Conservation (phyloP, 169 alveolate genomes). For the Eimeria necatrix region DNA sequence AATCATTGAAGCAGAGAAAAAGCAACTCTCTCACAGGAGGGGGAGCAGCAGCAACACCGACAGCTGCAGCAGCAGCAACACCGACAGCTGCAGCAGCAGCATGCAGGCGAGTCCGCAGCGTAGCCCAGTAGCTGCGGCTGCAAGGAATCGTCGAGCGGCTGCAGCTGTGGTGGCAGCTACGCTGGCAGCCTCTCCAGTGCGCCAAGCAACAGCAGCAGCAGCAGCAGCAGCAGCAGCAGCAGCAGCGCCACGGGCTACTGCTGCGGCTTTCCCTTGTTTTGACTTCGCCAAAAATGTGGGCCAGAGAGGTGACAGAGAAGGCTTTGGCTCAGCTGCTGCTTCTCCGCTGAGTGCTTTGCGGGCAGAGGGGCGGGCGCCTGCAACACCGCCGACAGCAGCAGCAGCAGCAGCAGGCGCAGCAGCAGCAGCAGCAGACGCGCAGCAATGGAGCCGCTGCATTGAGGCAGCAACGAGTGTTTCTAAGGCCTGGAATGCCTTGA, state of each 20-base stretch:
- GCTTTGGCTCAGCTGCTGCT: slow-evolving; percentile 1
- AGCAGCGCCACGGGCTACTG: background rate
- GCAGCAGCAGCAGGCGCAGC: slow-evolving; percentile 47
- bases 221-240: slow-evolving; percentile 16
- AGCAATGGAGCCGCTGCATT: slow-evolving; percentile 49
- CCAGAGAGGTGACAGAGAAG: background rate
- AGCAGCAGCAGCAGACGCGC: slow-evolving; percentile 36
- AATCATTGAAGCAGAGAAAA: background rate
- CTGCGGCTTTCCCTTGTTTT: slow-evolving; percentile 16
- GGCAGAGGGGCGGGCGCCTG: background rate
- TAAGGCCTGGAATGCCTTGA: slow-evolving; percentile 41
- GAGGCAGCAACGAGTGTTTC: slow-evolving; percentile 34
- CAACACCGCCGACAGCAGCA: background rate
- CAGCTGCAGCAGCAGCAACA: background rate
- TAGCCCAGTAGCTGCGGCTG: slow-evolving; percentile 48
- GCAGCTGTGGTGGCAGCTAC: slow-evolving; percentile 72
- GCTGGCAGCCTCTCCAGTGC: slow-evolving; percentile 62
- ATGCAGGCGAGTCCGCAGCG: slow-evolving; percentile 64
- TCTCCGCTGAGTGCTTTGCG: background rate
- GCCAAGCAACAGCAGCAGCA: slow-evolving; percentile 50
- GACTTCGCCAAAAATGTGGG: background rate
- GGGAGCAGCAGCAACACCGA: slow-evolving; percentile 9
- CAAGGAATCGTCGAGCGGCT: slow-evolving; percentile 67
- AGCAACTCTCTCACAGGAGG: background rate
- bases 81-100: slow-evolving; percentile 28